phyloP scores from a whole-genome alignment of 148 eudicot species.

The Polygonum maritimum region DNA sequence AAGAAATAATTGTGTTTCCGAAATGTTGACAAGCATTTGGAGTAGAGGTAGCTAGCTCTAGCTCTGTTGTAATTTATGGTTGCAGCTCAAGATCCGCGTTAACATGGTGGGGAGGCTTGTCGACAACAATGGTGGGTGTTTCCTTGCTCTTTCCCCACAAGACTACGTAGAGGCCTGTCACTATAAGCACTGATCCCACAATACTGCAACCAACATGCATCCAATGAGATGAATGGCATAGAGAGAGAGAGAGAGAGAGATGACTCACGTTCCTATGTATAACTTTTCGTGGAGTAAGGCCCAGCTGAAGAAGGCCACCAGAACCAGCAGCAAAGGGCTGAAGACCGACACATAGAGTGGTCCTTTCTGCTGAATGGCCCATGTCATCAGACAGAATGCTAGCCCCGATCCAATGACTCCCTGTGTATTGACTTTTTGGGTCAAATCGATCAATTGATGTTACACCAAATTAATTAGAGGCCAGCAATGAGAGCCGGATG shows the following conservation, averaged over 20 bases:
- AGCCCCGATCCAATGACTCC: conserved; percentile 57
- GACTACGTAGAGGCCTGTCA: conserved; percentile 28
- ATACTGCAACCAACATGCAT: conserved; percentile 19
- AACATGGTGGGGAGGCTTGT: too few species aligned
- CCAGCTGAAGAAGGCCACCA: conserved; percentile 79
- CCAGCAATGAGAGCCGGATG: neutral
- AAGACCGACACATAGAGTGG: conserved; percentile 85
- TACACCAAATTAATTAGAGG: neutral
- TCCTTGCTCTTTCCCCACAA: conserved; percentile 40
- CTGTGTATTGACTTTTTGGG: conserved; percentile 16
- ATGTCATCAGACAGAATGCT: conserved; percentile 55
- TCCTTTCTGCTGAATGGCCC: conserved; percentile 78
- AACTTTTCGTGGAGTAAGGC: conserved; percentile 47
- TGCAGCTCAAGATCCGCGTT: too few species aligned
- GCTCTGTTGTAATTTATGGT: too few species aligned
- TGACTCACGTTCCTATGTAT: conserved; percentile 71
- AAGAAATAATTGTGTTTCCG: too few species aligned
- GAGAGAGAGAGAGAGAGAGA: too few species aligned
- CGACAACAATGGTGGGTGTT: neutral
- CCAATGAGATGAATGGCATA: too few species aligned
- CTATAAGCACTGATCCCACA: conserved; percentile 25
- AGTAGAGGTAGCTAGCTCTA: too few species aligned
- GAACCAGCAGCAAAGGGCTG: conserved; percentile 61
- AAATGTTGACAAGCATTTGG: too few species aligned
- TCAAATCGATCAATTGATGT: neutral